Percentiles rank a stretch among this genome's conserved stretches.
Conservation (phyloP, 139 green algal species). For the Astrephomene gubernaculifera region DNA sequence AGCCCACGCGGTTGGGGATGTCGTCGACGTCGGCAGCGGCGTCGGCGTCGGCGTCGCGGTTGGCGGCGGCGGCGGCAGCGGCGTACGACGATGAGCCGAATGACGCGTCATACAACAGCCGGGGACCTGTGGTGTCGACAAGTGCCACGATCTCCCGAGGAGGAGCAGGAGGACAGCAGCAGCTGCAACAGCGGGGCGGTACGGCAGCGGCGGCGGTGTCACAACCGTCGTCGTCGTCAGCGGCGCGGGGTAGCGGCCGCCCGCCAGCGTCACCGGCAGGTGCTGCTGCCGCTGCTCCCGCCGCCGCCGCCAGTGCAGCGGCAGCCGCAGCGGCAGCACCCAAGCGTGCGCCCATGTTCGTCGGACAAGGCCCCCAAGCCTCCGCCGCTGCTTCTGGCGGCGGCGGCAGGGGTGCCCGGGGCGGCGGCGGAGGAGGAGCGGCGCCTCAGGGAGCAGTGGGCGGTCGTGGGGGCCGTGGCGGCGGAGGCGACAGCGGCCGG, state of each 20-base stretch:
- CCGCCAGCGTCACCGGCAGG: not conserved
- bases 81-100: conserved; percentile 55
- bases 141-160: not conserved
- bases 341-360: conserved; percentile 4
- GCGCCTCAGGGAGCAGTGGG: conserved; percentile 12
- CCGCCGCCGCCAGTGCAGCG: conserved; percentile 20
- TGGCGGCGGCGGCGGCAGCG: not conserved
- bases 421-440: not conserved
- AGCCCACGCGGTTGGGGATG: too few species aligned
- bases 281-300: not conserved
- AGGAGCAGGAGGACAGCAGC: too few species aligned
- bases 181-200: not conserved
- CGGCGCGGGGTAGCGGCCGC: not conserved
- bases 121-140: not conserved
- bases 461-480: conserved; percentile 15
- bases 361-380: not conserved
- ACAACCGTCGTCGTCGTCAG: not conserved
- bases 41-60: too few species aligned
- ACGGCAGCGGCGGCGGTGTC: not conserved
- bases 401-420: not conserved
- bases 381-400: not conserved
- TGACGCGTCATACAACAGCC: conserved; percentile 10
- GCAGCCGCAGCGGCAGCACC: not conserved
- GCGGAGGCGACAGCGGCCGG: conserved; percentile 44
- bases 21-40: too few species aligned